Base-by-base conservation (phyloP, 2,329 filamentous ascomycete genomes). In the Colletotrichum tropicicola region DNA sequence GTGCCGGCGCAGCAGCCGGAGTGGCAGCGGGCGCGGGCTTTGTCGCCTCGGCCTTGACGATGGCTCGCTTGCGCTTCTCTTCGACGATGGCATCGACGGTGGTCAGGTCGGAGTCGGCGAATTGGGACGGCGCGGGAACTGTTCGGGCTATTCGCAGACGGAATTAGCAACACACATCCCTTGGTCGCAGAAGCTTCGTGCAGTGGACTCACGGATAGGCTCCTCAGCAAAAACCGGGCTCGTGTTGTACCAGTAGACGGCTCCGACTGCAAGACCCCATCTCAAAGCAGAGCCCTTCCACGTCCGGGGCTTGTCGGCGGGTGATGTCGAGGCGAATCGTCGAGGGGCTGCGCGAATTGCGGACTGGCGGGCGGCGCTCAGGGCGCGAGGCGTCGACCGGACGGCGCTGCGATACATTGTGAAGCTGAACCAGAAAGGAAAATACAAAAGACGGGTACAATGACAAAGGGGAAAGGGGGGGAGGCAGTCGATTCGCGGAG, bases 191-290 rank as follows among this genome's bases (percentile, higher is more conserved):
- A 35, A n/a, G n/a, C n/a, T n/a, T n/a, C n/a, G 9, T n/a, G 41
- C 6, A 37, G 15, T 64, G 68, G 70, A 79, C 91, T 70, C 86
- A 97, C 94, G 86, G 71, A 86, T 79, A 35, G 89, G 87, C 78
- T 97, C 91, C 72, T 98, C 93, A 15, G 94, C 92, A 78, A 98
- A 98, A 21, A 93, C 84, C 57, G 89, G 87, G 73, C 91, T 95
- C 7, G 94, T 98, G 82, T 94, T 97, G 79, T 98, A 99, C 79
- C 92, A 98, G 82, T 98, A 99, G 52, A 98, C 81, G 47, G 91
- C 89, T 19, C 86, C 93, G 64, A 83, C 85, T 0, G 93, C 94
- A 59, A 96, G 75, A 69, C 89, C 92, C 87, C 93, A 91, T 82
- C 95, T 87, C 72, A 87, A 76, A 4, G 85, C 85, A 54, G 89